These are phyloP conservation scores for Beauveria caledonica DNA, from an alignment of 2,329 filamentous ascomycete genomes.

Conservation along the genomic window DNA sequence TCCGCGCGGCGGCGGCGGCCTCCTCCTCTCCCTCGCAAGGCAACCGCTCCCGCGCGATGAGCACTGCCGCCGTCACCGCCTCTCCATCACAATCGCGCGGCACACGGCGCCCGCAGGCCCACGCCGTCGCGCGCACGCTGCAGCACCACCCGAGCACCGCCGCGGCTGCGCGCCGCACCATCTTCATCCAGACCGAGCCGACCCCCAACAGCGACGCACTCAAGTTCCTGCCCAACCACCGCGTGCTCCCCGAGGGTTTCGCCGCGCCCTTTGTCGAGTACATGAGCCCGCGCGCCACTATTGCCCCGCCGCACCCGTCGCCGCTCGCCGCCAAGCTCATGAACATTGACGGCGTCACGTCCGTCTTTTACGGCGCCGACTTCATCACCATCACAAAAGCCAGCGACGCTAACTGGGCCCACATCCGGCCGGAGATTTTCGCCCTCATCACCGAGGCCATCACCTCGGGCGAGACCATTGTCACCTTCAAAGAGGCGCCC, in stretches of 20 bases:
- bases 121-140: not conserved
- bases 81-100: not conserved
- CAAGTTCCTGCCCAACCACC: conserved; percentile 91
- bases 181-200: conserved; percentile 95
- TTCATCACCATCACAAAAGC: conserved; percentile 97
- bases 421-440: conserved; percentile 93
- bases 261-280: conserved; percentile 83
- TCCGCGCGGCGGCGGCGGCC: not conserved
- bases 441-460: conserved; percentile 89
- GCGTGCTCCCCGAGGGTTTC: conserved; percentile 68
- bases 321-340: conserved; percentile 84
- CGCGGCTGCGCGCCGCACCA: conserved; percentile 45
- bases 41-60: not conserved
- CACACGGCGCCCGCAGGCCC: conserved; percentile 1
- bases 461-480: conserved; percentile 72
- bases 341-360: conserved; percentile 89
- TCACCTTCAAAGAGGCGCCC: conserved; percentile 58
- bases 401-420: conserved; percentile 80
- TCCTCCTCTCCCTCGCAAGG: not conserved
- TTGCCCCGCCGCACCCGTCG: conserved; percentile 82
- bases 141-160: conserved; percentile 16
- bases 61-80: not conserved
- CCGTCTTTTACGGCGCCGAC: conserved; percentile 88
- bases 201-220: conserved; percentile 94
- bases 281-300: conserved; percentile 76